Base-by-base conservation (phyloP, 352 stramenopile genomes). In the Phytopythium oedochilum region DNA sequence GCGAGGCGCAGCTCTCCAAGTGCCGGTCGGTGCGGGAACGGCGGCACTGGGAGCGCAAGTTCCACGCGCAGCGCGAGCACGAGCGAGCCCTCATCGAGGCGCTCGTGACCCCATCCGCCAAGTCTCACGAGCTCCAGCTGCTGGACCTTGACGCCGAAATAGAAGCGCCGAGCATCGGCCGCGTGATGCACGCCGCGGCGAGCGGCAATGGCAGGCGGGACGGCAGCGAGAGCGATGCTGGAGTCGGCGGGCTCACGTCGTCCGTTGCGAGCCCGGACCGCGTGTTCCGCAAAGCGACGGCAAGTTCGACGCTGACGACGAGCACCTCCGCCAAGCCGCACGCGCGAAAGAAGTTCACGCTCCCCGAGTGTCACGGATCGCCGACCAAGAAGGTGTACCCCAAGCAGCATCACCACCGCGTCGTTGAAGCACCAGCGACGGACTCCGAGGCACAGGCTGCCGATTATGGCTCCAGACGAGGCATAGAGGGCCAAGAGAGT, bases 81-180 rank as follows among this genome's bases (percentile, higher is more conserved):
- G 81, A 91, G 52, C 69, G 68, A 12, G 64, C 76, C 4, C 39
- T 91, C 36, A 73, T 91, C 12, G 63, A 86, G 20, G 57, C 70
- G 10, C 56, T 89, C n/a, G 89, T 87, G 73, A 29, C 82, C 2
- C 53, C 68, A 18, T 55, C 71, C 2, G 54, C 1, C 45, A 58
- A 3, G 29, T 32, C 2, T 42, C 48, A 3, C 3, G 67, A 80
- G 22, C 55, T 82, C 3, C 56, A 72, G 15, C 61, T 85, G 20
- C 25, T 71, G 10, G 71, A 85, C 22, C 60, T 68, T 9, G 59
- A 59, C 5, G 28, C 39, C 1, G 26, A 47, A 17, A 18, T 18
- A n/a, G 20, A 31, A 2, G 22, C 40, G 20, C 12, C 28, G 17
- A 53, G 15, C 28, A 28, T 52, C 28, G 45, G 28, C 10, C 29